Base-by-base conservation (phyloP, 306 rosid species). In the Geum urbanum region DNA sequence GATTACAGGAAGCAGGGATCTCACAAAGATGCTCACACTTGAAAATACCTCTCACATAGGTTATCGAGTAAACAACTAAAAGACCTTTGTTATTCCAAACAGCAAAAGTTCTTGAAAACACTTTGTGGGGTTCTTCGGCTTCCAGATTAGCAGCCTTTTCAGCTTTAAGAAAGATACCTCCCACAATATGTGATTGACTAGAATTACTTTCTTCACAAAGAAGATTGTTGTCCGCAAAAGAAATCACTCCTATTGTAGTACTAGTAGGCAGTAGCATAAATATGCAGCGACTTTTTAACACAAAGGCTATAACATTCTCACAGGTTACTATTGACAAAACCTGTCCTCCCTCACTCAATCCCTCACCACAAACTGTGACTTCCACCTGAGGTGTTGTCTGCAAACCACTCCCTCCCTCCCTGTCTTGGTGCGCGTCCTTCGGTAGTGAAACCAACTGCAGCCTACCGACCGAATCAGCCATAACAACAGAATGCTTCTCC, bases 31-130 rank as follows among this genome's bases (percentile, higher is more conserved):
- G 85, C 72, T 86, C 80, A 52, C 85, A 87, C 24, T 59, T 83
- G 64, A 94, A 87, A 60, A 73, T 51, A 48, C 79, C 87, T 77
- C 91, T 80, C 73, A 74, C 66, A 83, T 80, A 78, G 15, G 81
- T 81, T 58, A 94, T 46, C 67, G 67, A 73, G 74, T 79, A 85
- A 45, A 88, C 80, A 81, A 85, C 51, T 75, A 86, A 88, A 76
- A 44, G 76, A 75, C 98, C 98, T 72, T 69, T 76, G 74, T 79
- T 82, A 74, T 83, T 87, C 98, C 98, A 94, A 19, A 87, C 87
- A 32, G 73, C 75, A 85, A 90, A 84, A 46, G 47, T 47, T 53
- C 56, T 79, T 22, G 73, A 73, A 78, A 69, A 66, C 37, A 60
- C 65, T 79, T 66, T 74, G 6, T 73, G 62, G 16, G 74, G 50